Conservation (phyloP, 2,329 filamentous ascomycete genomes). For the Fusarium sp. region DNA sequence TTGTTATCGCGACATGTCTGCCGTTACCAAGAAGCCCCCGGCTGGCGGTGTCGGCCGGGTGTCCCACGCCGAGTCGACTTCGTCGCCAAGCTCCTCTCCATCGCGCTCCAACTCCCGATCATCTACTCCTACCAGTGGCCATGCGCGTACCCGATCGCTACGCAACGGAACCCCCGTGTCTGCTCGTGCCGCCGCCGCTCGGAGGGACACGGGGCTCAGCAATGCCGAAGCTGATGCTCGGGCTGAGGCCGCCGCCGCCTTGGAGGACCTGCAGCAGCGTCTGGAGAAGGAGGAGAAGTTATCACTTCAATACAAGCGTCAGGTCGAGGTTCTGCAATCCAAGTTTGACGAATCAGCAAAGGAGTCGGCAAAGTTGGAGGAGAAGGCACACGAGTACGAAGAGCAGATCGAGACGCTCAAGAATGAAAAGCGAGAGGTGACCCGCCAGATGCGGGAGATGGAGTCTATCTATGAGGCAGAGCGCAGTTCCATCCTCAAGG, state of each 20-base stretch:
- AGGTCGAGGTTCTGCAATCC: conserved; percentile 86
- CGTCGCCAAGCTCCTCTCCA: conserved; percentile 56
- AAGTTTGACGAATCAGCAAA: conserved; percentile 87
- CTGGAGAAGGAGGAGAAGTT: conserved; percentile 84
- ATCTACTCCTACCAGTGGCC: conserved; percentile 59
- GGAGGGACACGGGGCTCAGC: conserved; percentile 65
- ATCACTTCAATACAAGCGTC: conserved; percentile 86
- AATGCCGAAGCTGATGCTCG: conserved; percentile 80
- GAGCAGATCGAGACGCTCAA: conserved; percentile 85
- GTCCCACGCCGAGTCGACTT: conserved; percentile 57
- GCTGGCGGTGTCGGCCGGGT: conserved; percentile 64
- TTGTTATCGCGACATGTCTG: conserved; percentile 61
- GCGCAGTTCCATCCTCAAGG: conserved; percentile 87
- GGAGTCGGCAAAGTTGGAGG: conserved; percentile 90
- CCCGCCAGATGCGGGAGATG: conserved; percentile 89
- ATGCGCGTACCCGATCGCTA: conserved; percentile 75
- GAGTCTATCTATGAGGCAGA: conserved; percentile 95
- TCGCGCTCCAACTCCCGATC: conserved; percentile 60
- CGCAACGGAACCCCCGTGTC: conserved; percentile 78
- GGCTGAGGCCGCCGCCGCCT: conserved; percentile 82
- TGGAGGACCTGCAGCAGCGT: conserved; percentile 89
- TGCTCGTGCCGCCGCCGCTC: conserved; percentile 79
- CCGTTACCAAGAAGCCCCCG: conserved; percentile 68
- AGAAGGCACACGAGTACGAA: conserved; percentile 88
- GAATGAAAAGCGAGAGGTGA: conserved; percentile 88